A percentile compares a stretch with the other conserved stretches of the same genome.
These are phyloP conservation scores for Manihot esculenta DNA, from an alignment of 441 rosid genomes.

Conservation along the genomic window DNA sequence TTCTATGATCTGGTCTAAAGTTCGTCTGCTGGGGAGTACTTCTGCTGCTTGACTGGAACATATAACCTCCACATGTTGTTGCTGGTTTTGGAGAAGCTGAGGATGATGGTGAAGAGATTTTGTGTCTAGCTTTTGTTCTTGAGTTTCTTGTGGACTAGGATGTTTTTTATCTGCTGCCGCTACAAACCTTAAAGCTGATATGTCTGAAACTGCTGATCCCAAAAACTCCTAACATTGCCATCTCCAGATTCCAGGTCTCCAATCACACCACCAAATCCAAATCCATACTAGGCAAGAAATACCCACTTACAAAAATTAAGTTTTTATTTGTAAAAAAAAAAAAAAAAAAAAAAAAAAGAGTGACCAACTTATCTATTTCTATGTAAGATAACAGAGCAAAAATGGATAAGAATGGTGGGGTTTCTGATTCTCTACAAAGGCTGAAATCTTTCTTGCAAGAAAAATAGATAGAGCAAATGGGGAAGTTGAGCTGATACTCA, in stretches of 20 bases:
- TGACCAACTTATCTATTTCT: conserved; percentile 8
- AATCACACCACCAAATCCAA: conserved; percentile 28
- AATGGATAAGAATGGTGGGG: conserved; percentile 1
- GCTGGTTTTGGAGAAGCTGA: conserved; percentile 23
- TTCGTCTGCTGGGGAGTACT: background rate
- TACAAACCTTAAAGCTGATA: conserved; percentile 47
- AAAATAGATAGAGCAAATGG: background rate
- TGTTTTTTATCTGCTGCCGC: conserved; percentile 34
- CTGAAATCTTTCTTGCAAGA: background rate
- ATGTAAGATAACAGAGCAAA: conserved; percentile 3
- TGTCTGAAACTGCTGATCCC: conserved; percentile 50
- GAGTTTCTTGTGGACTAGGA: conserved; percentile 12
- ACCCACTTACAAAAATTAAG: conserved; percentile 1
- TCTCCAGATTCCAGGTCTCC: conserved; percentile 41
- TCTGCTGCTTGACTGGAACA: background rate
- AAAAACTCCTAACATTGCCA: conserved; percentile 48
- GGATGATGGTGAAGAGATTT: conserved; percentile 1
- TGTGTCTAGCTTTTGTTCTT: conserved; percentile 7
- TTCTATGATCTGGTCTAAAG: conserved; percentile 18
- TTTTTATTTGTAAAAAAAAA: no score
- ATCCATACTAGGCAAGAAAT: conserved; percentile 8
- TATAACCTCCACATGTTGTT: conserved; percentile 18
- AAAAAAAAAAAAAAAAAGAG: background rate
- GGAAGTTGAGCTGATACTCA: background rate
- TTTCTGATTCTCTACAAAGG: conserved; percentile 19